phyloP scores from a whole-genome alignment of 371 early-diverging fungal genomes.

The Apophysomyces variabilis region DNA sequence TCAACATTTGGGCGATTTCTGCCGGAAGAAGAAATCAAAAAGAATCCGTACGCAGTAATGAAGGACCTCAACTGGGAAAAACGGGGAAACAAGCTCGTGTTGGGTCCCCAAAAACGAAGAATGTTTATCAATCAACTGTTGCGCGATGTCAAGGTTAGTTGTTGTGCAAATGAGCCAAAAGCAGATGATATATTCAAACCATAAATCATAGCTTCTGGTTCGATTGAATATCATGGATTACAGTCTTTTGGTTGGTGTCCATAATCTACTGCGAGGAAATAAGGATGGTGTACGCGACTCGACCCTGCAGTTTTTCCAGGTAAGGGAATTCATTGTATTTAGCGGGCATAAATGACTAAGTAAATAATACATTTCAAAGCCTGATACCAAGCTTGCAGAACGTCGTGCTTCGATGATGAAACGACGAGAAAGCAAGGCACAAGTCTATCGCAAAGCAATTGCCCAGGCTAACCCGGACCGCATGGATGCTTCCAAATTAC shows the following conservation, averaged over 20 bases:
- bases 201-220: slow-evolving; percentile 79
- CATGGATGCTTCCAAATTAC: slow-evolving; percentile 57
- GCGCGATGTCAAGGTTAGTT: slow-evolving; percentile 69
- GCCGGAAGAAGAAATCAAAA: slow-evolving; percentile 73
- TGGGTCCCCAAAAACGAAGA: slow-evolving; percentile 82
- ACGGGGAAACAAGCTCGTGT: slow-evolving; percentile 66
- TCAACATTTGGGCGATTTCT: slow-evolving; percentile 88
- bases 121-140: slow-evolving; percentile 83
- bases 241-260: slow-evolving; percentile 88
- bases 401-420: slow-evolving; percentile 43
- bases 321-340: not conserved
- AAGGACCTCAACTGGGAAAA: slow-evolving; percentile 95
- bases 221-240: slow-evolving; percentile 91
- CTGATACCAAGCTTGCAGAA: slow-evolving; percentile 54
- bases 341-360: too few species aligned
- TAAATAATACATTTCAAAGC: slow-evolving; percentile 14
- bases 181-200: slow-evolving; percentile 56
- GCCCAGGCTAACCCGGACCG: slow-evolving; percentile 71
- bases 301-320: slow-evolving; percentile 71
- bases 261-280: slow-evolving; percentile 84
- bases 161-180: slow-evolving; percentile 18
- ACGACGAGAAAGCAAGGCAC: slow-evolving; percentile 67
- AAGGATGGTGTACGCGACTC: slow-evolving; percentile 83
- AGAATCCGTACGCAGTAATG: slow-evolving; percentile 82
- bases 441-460: slow-evolving; percentile 71